Percentiles rank a stretch among this genome's conserved stretches.
These are phyloP conservation scores for Prunus salicina DNA, from an alignment of 306 rosid species.

Conservation along the genomic window DNA sequence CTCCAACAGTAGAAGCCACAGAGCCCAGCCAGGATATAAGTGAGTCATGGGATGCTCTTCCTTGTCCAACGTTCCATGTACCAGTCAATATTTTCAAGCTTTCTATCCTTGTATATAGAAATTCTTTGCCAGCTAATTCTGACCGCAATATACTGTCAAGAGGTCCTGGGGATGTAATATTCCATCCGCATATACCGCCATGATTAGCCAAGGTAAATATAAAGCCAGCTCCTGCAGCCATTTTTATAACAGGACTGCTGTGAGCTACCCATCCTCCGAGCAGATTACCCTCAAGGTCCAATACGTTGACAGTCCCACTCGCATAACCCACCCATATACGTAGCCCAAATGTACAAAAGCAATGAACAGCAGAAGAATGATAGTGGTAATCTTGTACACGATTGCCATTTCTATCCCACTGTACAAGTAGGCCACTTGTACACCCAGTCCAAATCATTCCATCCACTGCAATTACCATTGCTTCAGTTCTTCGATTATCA, in stretches of 20 bases:
- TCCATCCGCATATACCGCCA: constrained; percentile 97
- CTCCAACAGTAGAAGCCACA: constrained; percentile 68
- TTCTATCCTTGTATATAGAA: constrained; percentile 74
- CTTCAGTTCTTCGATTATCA: constrained; percentile 85
- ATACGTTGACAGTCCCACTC: constrained; percentile 67
- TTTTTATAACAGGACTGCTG: constrained; percentile 63
- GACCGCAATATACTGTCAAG: constrained; percentile 67
- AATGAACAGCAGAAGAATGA: constrained; percentile 75
- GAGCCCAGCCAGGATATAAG: constrained; percentile 88
- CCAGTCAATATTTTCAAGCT: constrained; percentile 74
- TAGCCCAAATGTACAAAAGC: constrained; percentile 75
- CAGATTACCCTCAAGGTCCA: constrained; percentile 80
- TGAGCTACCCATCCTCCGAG: constrained; percentile 88
- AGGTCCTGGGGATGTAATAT: constrained; percentile 79
- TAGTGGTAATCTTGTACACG: constrained; percentile 70
- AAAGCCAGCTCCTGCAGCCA: constrained; percentile 72
- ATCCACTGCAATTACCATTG: constrained; percentile 62
- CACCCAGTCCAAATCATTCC: constrained; percentile 92
- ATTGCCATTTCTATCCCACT: constrained; percentile 91
- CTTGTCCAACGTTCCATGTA: constrained; percentile 99
- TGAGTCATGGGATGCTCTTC: constrained; percentile 88
- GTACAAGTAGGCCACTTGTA: constrained; percentile 83
- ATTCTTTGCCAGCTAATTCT: constrained; percentile 84
- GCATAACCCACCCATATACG: constrained; percentile 90
- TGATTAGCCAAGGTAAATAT: constrained; percentile 81